Evolutionary conservation across 2,329 filamentous ascomycete species (phyloP), one percentile per base, ranked within the genome.

Genomic region (Monosporascus sp.): DNA sequence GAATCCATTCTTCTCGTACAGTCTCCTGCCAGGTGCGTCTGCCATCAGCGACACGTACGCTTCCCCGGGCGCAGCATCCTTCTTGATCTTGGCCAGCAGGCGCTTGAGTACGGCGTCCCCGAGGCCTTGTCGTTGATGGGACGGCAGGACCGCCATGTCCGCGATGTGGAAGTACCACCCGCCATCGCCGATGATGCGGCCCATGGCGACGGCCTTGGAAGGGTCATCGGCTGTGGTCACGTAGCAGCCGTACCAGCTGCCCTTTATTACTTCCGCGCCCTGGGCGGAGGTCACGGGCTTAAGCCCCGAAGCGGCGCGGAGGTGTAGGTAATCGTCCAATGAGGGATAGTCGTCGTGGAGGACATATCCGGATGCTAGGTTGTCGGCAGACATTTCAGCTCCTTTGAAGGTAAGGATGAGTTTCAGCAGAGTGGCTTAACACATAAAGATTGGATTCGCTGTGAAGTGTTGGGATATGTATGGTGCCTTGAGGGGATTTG

Each of bases 81-180:
- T 59, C 54, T 72, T 65, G 41, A 79, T 72, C 49, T 71, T 69
- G 19, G 61, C 65, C 37, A 80, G 57, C 41, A 80, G 63, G 20
- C 64, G 61, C 58, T 73, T 71, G 64, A 80, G 61, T 37, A 81
- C 68, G 22, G 67, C 66, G 49, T 75, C 73, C 8, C 74, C 78
- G 1, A 81, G 61, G 1, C 78, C 77, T 49, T 69, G 71, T 11
- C 73, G 70, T 56, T 77, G 77, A 54, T 81, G 77, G 7, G 66
- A 69, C 6, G 76, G 74, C 46, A 77, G 66, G n/a, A 78, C 73
- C 2, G 73, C 75, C 64, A 82, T 76, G 59, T 81, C 78, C 20
- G 73, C 73, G 49, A 81, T 69, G 44, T 74, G 66, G 50, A 80
- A 78, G 58, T 80, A 80, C 67, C 78, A 76, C 6, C 73, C 74